A percentile compares a stretch with the other conserved stretches of the same genome.
Conservation (phyloP, 2,329 filamentous ascomycete genomes). For the Phyllachora maydis region DNA sequence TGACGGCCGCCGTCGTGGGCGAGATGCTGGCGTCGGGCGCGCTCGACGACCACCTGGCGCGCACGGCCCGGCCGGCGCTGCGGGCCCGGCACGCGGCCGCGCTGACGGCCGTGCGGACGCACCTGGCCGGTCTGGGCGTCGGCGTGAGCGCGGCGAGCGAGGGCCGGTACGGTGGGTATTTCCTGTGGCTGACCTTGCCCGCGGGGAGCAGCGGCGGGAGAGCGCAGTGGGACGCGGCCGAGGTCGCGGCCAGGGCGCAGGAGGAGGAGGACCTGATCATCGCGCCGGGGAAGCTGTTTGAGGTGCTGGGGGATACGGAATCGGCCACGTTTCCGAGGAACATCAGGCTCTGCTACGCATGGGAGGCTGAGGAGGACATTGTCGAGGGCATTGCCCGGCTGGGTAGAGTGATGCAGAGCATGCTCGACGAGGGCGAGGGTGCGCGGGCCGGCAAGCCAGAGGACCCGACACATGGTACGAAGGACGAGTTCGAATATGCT, state of each 20-base stretch:
- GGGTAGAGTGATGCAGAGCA: slow-evolving; percentile 13
- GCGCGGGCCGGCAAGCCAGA: too few relatives aligned
- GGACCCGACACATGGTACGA: too few relatives aligned
- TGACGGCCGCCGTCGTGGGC: slow-evolving; percentile 28
- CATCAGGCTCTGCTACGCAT: slow-evolving; percentile 50
- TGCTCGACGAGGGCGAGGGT: slow-evolving; percentile 1
- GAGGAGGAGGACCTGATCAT: slow-evolving; percentile 46
- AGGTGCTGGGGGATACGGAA: slow-evolving; percentile 35
- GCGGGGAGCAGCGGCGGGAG: too few relatives aligned
- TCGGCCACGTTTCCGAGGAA: slow-evolving; percentile 33
- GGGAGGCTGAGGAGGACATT: slow-evolving; percentile 45
- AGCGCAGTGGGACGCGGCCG: slow-evolving; percentile 23
- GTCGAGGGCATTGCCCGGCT: slow-evolving; percentile 39
- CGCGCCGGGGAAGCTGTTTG: slow-evolving; percentile 49
- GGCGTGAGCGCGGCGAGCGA: slow-evolving; percentile 17
- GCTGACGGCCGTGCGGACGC: slow-evolving; percentile 31
- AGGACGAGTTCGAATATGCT: too few relatives aligned
- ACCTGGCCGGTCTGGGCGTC: slow-evolving; percentile 44
- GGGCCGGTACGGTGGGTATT: slow-evolving; percentile 57
- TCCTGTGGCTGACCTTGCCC: slow-evolving; percentile 59
- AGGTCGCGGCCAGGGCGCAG: slow-evolving; percentile 34
- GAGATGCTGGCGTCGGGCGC: slow-evolving; percentile 22
- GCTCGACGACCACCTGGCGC: slow-evolving; percentile 21
- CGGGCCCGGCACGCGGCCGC: slow-evolving; percentile 26
- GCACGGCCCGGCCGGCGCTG: slow-evolving; percentile 20